Conservation (phyloP, 768 basidiomycete species). For the Hericium alpestre region DNA sequence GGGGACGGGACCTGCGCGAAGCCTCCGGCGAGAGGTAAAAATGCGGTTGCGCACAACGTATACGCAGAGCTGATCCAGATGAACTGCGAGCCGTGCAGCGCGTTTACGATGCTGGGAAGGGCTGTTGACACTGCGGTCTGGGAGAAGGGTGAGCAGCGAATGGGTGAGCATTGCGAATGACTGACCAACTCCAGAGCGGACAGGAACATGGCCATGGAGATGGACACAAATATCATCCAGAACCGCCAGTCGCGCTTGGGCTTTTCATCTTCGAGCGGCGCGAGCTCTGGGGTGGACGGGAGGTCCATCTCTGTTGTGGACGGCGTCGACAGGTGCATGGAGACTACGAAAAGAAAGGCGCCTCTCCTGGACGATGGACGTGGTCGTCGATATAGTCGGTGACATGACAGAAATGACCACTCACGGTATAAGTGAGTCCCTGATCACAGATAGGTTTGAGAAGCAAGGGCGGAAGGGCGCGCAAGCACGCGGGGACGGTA, state of each 20-base stretch:
- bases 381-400: too few relatives aligned
- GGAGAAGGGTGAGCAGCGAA: neutral
- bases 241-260: slow-evolving; percentile 8
- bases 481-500: too few relatives aligned
- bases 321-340: too few relatives aligned
- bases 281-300: too few relatives aligned
- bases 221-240: slow-evolving; percentile 10
- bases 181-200: slow-evolving; percentile 7
- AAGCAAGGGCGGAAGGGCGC: too few relatives aligned
- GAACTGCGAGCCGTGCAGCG: slow-evolving; percentile 16
- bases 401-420: too few relatives aligned
- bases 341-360: too few relatives aligned
- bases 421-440: too few relatives aligned
- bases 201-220: slow-evolving; percentile 5
- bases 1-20: slow-evolving; percentile 9
- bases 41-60: slow-evolving; percentile 16
- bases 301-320: too few relatives aligned
- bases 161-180: neutral
- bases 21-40: slow-evolving; percentile 18
- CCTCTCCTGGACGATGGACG: too few relatives aligned
- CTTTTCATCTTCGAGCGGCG: too few relatives aligned
- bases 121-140: slow-evolving; percentile 17
- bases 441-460: too few relatives aligned
- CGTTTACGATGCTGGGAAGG: slow-evolving; percentile 18
- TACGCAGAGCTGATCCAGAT: slow-evolving; percentile 18